Evolutionary conservation across 2,329 filamentous ascomycete species (phyloP).

Genomic region (Aspergillus ibericus): DNA sequence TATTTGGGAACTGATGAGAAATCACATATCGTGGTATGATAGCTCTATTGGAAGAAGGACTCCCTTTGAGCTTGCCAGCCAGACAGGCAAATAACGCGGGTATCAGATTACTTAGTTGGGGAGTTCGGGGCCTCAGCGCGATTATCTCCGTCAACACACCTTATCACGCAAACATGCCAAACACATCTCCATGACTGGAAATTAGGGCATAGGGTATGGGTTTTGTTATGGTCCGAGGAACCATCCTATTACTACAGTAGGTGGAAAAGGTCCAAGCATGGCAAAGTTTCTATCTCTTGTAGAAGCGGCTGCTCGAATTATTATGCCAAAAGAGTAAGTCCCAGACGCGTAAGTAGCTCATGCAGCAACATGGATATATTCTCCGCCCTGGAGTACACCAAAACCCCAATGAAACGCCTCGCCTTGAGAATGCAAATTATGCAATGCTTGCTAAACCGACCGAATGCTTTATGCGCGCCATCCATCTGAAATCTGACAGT

Average conservation of each 20-base stretch:
- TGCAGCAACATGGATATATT: conserved; percentile 11
- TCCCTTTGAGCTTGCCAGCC: not conserved
- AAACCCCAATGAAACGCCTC: conserved; percentile 11
- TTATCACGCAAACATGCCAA: not conserved
- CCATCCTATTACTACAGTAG: not conserved
- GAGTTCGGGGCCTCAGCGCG: not conserved
- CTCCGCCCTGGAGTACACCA: conserved; percentile 1
- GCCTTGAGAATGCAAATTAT: conserved; percentile 3
- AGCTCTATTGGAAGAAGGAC: not conserved
- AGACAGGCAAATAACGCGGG: not conserved
- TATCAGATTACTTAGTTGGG: not conserved
- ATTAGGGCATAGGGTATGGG: not conserved
- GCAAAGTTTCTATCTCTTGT: not conserved
- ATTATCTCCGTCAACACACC: not conserved
- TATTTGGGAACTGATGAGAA: no score
- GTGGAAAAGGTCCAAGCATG: not conserved
- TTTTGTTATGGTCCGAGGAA: not conserved
- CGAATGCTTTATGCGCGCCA: conserved; percentile 33
- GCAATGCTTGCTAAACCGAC: conserved; percentile 8
- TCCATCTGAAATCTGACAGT: conserved; percentile 31
- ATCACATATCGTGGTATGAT: conserved; percentile 7
- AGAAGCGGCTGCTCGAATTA: not conserved
- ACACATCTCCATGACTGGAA: not conserved
- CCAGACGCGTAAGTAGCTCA: conserved; percentile 9
- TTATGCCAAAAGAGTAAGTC: not conserved